phyloP scores from a whole-genome alignment of 371 early-diverging fungal genomes.

The Lichtheimia hyalospora region DNA sequence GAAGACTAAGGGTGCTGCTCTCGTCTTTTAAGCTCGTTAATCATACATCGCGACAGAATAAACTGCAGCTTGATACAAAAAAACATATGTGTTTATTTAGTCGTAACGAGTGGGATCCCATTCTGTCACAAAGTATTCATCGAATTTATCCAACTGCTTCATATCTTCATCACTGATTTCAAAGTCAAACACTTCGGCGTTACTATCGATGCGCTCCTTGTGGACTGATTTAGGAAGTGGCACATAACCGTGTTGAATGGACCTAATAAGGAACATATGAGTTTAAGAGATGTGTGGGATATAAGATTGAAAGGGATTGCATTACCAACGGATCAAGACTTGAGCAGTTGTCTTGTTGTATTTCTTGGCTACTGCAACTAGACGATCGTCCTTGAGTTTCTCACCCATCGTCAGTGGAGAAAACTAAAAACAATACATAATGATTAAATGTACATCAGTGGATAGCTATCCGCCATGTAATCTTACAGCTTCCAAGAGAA shows the following conservation, averaged over 20 bases:
- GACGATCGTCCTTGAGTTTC: slow-evolving; percentile 40
- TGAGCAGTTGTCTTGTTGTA: slow-evolving; percentile 52
- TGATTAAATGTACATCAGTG: not conserved
- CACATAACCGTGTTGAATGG: slow-evolving; percentile 47
- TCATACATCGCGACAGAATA: not conserved
- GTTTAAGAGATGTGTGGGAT: not conserved
- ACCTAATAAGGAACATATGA: slow-evolving; percentile 19
- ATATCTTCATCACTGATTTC: slow-evolving; percentile 55
- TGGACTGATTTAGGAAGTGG: slow-evolving; percentile 59
- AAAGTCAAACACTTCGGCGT: slow-evolving; percentile 55
- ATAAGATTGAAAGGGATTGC: not conserved
- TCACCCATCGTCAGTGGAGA: slow-evolving; percentile 55
- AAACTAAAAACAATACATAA: slow-evolving; percentile 19
- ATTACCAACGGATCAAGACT: slow-evolving; percentile 28
- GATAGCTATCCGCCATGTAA: not conserved
- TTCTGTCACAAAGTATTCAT: slow-evolving; percentile 36
- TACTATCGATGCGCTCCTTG: slow-evolving; percentile 50
- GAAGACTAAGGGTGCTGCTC: slow-evolving; percentile 80
- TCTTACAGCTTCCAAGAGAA: slow-evolving; percentile 47
- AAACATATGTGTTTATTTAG: slow-evolving; percentile 7
- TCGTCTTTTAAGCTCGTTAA: slow-evolving; percentile 62
- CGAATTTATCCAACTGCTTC: slow-evolving; percentile 39
- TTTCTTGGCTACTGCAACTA: slow-evolving; percentile 46
- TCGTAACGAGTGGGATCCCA: slow-evolving; percentile 30
- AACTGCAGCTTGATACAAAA: slow-evolving; percentile 2